Evolutionary conservation across 2,329 filamentous ascomycete species (phyloP).

Genomic region (Hypoxylon sp.): DNA sequence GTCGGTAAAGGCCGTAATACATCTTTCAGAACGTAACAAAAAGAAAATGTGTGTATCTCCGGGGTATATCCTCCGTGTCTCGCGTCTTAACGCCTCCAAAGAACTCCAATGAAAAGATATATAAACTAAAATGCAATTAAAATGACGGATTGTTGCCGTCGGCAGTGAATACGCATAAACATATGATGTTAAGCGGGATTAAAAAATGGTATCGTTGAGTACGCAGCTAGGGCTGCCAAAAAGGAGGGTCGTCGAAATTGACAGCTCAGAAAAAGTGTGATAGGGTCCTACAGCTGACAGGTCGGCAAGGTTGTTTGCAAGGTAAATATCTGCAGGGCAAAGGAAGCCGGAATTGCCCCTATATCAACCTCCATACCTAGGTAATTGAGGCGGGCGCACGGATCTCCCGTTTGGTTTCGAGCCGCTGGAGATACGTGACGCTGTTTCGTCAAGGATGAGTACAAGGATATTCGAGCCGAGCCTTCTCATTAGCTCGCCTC

Average conservation of each 20-base stretch:
- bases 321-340: conserved; percentile 12
- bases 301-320: conserved; percentile 17
- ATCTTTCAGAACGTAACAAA: conserved; percentile 25
- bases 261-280: conserved; percentile 22
- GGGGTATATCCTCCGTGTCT: conserved; percentile 53
- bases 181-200: conserved; percentile 2
- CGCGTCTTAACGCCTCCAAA: conserved; percentile 43
- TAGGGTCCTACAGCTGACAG: conserved; percentile 12
- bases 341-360: conserved; percentile 15
- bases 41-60: conserved; percentile 34
- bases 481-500: conserved; percentile 23
- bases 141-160: conserved; percentile 38
- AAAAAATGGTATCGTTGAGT: conserved; percentile 24
- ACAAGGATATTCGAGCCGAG: conserved; percentile 40
- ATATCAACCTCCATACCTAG: conserved; percentile 12
- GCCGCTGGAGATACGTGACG: conserved; percentile 13
- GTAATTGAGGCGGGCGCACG: conserved; percentile 14
- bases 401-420: conserved; percentile 18
- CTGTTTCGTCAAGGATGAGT: conserved; percentile 17
- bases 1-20: conserved; percentile 16
- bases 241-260: conserved; percentile 20
- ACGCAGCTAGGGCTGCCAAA: conserved; percentile 9
- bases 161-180: conserved; percentile 24
- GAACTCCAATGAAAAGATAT: conserved; percentile 44
- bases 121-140: conserved; percentile 37